Evolutionary conservation across 345 rosid genomes (phyloP).

Genomic region (Garcia nutans): DNA sequence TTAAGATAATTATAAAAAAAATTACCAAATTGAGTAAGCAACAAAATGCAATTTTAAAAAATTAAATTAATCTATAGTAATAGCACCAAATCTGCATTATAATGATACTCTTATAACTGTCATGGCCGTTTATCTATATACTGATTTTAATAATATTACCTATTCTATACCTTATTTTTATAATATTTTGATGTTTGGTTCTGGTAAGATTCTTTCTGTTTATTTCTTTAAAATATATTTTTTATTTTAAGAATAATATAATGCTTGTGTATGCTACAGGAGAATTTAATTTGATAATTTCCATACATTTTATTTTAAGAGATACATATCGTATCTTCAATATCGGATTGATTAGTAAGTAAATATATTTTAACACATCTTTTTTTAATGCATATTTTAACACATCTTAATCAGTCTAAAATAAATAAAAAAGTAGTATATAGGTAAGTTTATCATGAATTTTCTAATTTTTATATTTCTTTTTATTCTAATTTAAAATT

Average conservation of each 20-base stretch:
- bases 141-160: neutral
- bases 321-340: no score
- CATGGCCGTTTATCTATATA: neutral
- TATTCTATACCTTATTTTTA: neutral
- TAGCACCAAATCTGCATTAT: neutral
- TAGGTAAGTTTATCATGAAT: no score
- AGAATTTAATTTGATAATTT: no score
- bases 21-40: neutral
- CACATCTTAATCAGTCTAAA: no score
- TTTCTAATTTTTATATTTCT: no score
- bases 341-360: no score
- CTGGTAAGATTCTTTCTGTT: constrained; percentile 1
- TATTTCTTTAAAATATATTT: neutral
- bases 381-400: no score
- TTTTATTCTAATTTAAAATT: no score
- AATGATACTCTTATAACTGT: neutral
- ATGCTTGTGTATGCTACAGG: no score
- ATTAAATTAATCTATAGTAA: neutral
- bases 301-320: no score
- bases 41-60: neutral
- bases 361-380: no score
- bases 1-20: neutral
- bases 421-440: no score
- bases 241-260: neutral
- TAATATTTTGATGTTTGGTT: neutral